Evolutionary conservation across 306 rosid species (phyloP).

Genomic region (Styphnolobium japonicum): DNA sequence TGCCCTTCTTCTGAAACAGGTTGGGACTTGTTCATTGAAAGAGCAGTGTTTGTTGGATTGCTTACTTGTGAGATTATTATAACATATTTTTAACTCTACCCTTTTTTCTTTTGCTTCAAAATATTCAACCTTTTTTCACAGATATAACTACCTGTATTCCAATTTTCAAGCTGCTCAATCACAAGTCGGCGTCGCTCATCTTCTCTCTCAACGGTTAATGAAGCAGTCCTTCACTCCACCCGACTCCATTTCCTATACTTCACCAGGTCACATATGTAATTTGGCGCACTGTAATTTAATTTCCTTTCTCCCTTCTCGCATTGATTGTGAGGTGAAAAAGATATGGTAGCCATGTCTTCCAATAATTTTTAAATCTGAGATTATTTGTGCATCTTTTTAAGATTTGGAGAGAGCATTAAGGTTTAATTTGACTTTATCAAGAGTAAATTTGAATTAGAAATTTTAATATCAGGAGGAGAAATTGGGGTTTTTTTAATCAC

Average conservation of each 20-base stretch:
- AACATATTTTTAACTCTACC: background rate
- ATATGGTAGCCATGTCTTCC: background rate
- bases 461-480: background rate
- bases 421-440: background rate
- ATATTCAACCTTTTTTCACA: background rate
- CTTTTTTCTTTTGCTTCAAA: background rate
- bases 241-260: slow-evolving; percentile 41
- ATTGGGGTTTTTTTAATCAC: background rate
- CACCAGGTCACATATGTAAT: slow-evolving; percentile 32
- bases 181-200: slow-evolving; percentile 25
- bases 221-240: slow-evolving; percentile 37
- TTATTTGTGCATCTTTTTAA: background rate
- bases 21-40: background rate
- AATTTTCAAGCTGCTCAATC: slow-evolving; percentile 28
- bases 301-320: background rate
- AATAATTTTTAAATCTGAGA: background rate
- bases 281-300: background rate
- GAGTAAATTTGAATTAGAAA: background rate
- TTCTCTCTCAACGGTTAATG: slow-evolving; percentile 26
- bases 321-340: background rate
- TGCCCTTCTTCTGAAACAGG: background rate
- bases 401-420: slow-evolving; percentile 10
- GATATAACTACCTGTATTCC: background rate
- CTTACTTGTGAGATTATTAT: background rate
- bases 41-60: background rate